These are phyloP conservation scores for Russula ochroleuca DNA, from an alignment of 768 basidiomycete species.

Conservation along the genomic window DNA sequence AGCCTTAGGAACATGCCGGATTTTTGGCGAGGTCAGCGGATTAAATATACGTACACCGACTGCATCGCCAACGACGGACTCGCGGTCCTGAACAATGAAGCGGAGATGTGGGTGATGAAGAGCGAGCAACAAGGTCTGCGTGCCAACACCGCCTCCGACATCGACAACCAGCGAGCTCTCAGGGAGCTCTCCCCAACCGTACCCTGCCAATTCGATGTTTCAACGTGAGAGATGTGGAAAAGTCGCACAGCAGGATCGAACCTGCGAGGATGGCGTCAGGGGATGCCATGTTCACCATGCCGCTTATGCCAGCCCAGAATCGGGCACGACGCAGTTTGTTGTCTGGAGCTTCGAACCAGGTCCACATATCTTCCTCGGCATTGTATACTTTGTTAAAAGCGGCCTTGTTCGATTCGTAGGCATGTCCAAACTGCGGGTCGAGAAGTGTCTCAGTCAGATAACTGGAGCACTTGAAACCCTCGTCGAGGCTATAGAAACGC, in stretches of 20 bases:
- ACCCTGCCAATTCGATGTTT: slow-evolving; percentile 1
- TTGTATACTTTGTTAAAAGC: slow-evolving; percentile 7
- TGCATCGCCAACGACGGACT: slow-evolving; percentile 4
- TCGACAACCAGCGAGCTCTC: slow-evolving; percentile 16
- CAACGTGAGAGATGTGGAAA: neutral
- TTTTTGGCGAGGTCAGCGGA: neutral
- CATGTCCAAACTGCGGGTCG: slow-evolving; percentile 11
- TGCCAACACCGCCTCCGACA: slow-evolving; percentile 14
- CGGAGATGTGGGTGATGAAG: neutral
- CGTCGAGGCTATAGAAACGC: slow-evolving; percentile 24
- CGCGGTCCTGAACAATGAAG: slow-evolving; percentile 19
- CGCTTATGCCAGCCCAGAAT: slow-evolving; percentile 12
- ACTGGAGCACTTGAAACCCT: slow-evolving; percentile 27
- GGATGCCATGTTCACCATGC: neutral
- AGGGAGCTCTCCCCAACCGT: slow-evolving; percentile 6
- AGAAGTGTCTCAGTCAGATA: slow-evolving; percentile 29
- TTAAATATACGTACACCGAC: neutral
- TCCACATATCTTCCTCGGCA: neutral
- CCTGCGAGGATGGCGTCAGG: neutral
- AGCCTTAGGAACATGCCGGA: neutral
- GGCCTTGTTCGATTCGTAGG: neutral
- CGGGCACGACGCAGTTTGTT: slow-evolving; percentile 7
- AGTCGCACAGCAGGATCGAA: neutral
- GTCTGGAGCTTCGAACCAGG: slow-evolving; percentile 4
- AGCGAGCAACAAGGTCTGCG: slow-evolving; percentile 12